Evolutionary conservation across 768 basidiomycete genomes (phyloP).

Genomic region (Boletales sp.): DNA sequence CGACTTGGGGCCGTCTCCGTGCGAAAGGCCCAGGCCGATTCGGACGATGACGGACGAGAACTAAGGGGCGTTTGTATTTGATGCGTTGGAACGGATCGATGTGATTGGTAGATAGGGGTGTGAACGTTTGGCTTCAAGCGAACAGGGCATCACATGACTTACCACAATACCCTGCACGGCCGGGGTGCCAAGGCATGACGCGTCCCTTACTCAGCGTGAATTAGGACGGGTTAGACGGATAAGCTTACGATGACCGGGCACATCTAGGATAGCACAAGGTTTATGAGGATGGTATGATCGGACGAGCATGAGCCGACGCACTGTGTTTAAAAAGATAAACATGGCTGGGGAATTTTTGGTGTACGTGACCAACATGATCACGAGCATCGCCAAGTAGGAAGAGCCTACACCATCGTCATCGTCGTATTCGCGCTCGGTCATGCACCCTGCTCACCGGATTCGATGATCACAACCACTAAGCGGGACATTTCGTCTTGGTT

Average conservation of each 20-base stretch:
- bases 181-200: no score
- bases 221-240: neutral
- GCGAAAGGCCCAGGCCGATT: slow-evolving; percentile 19
- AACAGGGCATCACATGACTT: no score
- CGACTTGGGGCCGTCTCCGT: slow-evolving; percentile 7
- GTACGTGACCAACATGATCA: slow-evolving; percentile 15
- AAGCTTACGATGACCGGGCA: slow-evolving; percentile 14
- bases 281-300: neutral
- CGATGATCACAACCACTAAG: neutral
- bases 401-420: neutral
- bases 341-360: neutral
- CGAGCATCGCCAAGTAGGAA: slow-evolving; percentile 5
- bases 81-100: no score
- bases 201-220: neutral
- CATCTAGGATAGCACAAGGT: neutral
- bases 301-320: neutral
- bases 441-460: neutral
- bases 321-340: slow-evolving; percentile 17
- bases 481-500: neutral
- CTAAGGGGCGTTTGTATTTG: neutral
- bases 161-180: slow-evolving; percentile 10
- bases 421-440: neutral
- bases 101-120: no score
- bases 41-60: slow-evolving; percentile 28
- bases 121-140: no score